phyloP scores from a whole-genome alignment of 2,329 filamentous ascomycete genomes.

The Aspergillus fischeri region DNA sequence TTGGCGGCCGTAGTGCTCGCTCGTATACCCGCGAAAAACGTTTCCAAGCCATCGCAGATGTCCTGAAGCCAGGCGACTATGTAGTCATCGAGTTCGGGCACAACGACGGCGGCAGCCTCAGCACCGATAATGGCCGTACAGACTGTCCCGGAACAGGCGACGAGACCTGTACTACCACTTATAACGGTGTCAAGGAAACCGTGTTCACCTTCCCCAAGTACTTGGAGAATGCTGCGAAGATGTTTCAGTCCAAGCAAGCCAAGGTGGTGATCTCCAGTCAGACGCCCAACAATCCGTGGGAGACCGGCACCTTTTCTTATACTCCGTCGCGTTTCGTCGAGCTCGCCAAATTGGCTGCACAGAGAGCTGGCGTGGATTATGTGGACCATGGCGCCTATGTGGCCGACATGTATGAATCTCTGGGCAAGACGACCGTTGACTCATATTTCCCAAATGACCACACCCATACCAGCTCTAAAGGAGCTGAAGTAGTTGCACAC shows the following conservation, averaged over 20 bases:
- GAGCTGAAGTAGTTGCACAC: constrained; percentile 54
- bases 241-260: constrained; percentile 55
- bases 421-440: constrained; percentile 51
- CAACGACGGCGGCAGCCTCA: constrained; percentile 62
- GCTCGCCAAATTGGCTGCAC: constrained; percentile 50
- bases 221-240: constrained; percentile 53
- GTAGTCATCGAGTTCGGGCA: constrained; percentile 70
- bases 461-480: constrained; percentile 56
- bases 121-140: constrained; percentile 58
- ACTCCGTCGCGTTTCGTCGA: constrained; percentile 52
- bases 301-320: constrained; percentile 51
- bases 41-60: constrained; percentile 54
- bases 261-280: constrained; percentile 57
- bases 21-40: constrained; percentile 64
- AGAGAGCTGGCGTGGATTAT: constrained; percentile 47
- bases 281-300: constrained; percentile 63
- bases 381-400: constrained; percentile 60
- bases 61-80: constrained; percentile 57
- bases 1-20: constrained; percentile 62
- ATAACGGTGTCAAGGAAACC: constrained; percentile 50
- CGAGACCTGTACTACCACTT: constrained; percentile 52
- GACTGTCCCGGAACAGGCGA: constrained; percentile 54
- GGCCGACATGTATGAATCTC: constrained; percentile 49
- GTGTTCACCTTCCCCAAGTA: constrained; percentile 61
- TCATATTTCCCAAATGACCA: constrained; percentile 57